phyloP scores from a whole-genome alignment of 257 asterid genomes.

The Rhazya stricta region DNA sequence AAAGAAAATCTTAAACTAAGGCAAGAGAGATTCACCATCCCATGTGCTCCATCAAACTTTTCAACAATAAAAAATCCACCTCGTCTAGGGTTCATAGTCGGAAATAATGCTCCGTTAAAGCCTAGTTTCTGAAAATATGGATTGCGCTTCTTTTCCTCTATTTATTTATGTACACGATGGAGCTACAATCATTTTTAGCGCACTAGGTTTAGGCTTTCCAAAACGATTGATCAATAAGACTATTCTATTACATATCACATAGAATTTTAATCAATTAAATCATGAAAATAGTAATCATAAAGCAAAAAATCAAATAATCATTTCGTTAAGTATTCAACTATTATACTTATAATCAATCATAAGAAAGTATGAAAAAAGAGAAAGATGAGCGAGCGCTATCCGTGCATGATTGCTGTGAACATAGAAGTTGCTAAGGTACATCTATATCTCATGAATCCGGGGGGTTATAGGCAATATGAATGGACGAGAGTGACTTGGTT shows the following conservation, averaged over 20 bases:
- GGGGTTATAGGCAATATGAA: slow-evolving; percentile 19
- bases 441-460: slow-evolving; percentile 22
- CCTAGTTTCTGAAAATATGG: slow-evolving; percentile 39
- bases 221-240: slow-evolving; percentile 9
- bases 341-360: too few species aligned
- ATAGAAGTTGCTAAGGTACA: slow-evolving; percentile 10
- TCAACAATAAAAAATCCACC: slow-evolving; percentile 6
- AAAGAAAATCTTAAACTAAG: slow-evolving; percentile 16
- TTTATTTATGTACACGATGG: slow-evolving; percentile 13
- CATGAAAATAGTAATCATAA: too few species aligned
- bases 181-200: slow-evolving; percentile 2
- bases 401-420: slow-evolving; percentile 12
- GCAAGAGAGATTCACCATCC: slow-evolving; percentile 33
- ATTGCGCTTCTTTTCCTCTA: slow-evolving; percentile 17
- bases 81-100: not conserved
- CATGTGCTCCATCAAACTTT: slow-evolving; percentile 45
- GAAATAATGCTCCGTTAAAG: slow-evolving; percentile 38
- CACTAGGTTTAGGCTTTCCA: not conserved
- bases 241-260: slow-evolving; percentile 5
- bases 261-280: too few species aligned
- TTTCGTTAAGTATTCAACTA: too few species aligned
- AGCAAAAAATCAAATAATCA: too few species aligned
- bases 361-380: not conserved
- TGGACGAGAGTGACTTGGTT: slow-evolving; percentile 20
- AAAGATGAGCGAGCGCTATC: not conserved